A percentile compares a stretch with the other conserved stretches of the same genome.
Conservation (phyloP, 2,329 filamentous ascomycete species). For the Passalora sequoiae region DNA sequence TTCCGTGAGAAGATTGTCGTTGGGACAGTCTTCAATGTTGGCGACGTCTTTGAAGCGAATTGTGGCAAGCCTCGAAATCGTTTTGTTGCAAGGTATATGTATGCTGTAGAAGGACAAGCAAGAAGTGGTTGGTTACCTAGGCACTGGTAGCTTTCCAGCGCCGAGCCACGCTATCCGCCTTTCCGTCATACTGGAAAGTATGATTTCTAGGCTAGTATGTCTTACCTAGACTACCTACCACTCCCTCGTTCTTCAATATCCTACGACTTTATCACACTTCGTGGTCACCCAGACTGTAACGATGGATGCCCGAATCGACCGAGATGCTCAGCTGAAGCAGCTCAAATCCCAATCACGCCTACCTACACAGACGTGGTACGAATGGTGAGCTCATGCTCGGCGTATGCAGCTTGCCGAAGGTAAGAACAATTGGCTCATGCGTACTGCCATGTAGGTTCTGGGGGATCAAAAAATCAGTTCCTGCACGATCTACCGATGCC, state of each 20-base stretch:
- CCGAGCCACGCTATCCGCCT: too few species aligned
- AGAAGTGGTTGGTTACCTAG: too few species aligned
- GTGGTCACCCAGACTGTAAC: constrained; percentile 3
- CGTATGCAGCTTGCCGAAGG: background rate
- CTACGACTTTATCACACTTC: background rate
- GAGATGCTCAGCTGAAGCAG: constrained; percentile 18
- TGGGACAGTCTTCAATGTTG: background rate
- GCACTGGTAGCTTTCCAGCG: too few species aligned
- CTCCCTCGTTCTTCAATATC: background rate
- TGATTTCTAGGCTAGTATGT: too few species aligned
- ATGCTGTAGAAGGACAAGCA: background rate
- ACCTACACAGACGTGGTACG: constrained; percentile 22
- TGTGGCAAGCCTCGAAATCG: background rate
- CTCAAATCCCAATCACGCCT: constrained; percentile 17
- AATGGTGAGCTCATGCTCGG: constrained; percentile 16
- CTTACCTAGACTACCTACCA: too few species aligned
- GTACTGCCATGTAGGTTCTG: constrained; percentile 2
- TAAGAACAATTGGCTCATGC: constrained; percentile 1
- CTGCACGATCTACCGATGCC: constrained; percentile 24
- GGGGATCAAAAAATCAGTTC: constrained; percentile 15
- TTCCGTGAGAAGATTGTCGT: background rate
- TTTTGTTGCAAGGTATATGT: background rate
- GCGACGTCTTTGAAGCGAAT: background rate
- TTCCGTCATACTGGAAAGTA: too few species aligned
- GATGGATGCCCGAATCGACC: constrained; percentile 24